Percentiles rank a stretch among this genome's conserved stretches.
Conservation (phyloP, 345 rosid genomes). For the Cardamine resedifolia region DNA sequence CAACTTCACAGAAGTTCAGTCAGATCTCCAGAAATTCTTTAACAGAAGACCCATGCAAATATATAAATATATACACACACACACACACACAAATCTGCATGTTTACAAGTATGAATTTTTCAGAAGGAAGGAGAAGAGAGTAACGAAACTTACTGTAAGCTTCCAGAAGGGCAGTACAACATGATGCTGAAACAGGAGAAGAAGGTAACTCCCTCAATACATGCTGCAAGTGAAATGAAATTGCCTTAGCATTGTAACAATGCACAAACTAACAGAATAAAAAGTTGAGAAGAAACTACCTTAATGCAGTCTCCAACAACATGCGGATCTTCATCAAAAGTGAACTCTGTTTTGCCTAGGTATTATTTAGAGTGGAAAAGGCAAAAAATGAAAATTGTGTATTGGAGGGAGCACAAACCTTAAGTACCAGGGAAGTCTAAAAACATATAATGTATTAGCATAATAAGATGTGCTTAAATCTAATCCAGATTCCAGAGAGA, state of each 20-base stretch:
- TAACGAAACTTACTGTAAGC: slow-evolving; percentile 73
- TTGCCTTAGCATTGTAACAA: slow-evolving; percentile 29
- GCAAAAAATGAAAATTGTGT: neutral
- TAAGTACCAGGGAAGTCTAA: slow-evolving; percentile 8
- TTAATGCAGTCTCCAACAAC: slow-evolving; percentile 98
- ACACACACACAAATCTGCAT: slow-evolving; percentile 13
- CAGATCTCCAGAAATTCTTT: slow-evolving; percentile 18
- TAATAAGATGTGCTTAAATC: slow-evolving; percentile 20
- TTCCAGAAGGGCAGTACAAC: slow-evolving; percentile 94
- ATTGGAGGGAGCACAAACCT: slow-evolving; percentile 1
- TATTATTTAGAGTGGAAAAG: slow-evolving; percentile 10
- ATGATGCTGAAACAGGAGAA: slow-evolving; percentile 96
- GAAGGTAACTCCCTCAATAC: slow-evolving; percentile 97
- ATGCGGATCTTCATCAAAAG: slow-evolving; percentile 89
- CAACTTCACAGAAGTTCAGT: slow-evolving; percentile 3
- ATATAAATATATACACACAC: neutral
- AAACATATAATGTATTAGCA: slow-evolving; percentile 22
- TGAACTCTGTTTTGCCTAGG: slow-evolving; percentile 86
- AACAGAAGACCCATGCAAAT: slow-evolving; percentile 2
- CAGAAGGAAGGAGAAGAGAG: slow-evolving; percentile 24
- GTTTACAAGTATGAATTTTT: slow-evolving; percentile 17
- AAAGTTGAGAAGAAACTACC: slow-evolving; percentile 47
- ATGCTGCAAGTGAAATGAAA: slow-evolving; percentile 59
- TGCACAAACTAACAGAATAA: slow-evolving; percentile 8
- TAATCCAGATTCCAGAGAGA: slow-evolving; percentile 19